Evolutionary conservation across 2,329 filamentous ascomycete species (phyloP), one percentile per base, ranked within the genome.

Genomic region (Pyricularia grisea): DNA sequence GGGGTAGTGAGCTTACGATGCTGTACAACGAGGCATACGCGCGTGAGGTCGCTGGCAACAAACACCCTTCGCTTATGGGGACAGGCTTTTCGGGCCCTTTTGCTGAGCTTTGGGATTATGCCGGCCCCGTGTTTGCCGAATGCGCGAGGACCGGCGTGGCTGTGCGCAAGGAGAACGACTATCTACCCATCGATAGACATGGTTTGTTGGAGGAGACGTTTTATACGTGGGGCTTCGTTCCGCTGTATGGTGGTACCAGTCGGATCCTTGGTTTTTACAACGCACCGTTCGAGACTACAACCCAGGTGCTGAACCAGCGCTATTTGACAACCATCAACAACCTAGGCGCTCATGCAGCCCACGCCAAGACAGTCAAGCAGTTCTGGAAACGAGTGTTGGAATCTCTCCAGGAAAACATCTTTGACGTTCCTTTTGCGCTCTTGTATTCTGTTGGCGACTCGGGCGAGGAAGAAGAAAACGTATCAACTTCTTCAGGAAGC

Each of bases 21-120:
- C 83, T 90, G 3, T 90, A 90, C 76, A 90, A 90, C 69, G 87
- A 89, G 74, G 83, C 86, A 0, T 89, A 79, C 50, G 77, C 88
- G 66, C 76, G 79, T 60, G 75, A 84, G 58, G 81, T 89, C 4
- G 87, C 87, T 9, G 88, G 87, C 3, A 84, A 88, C 72, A 89
- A 89, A 70, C 87, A 90, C 71, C 87, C 87, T 0, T 75, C 75
- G 0, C 77, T 90, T 28, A 88, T 90, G 82, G 88, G 88, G 0
- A 84, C 84, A 58, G 84, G 79, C 28, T 77, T 89, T 73, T 81
- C 80, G 10, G 82, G 85, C 2, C 87, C 86, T 1, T 89, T 87
- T 82, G 76, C 81, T 0, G 87, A 90, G 72, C 71, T 76, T 1
- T 80, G 78, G 77, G 76, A 78, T 17, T 73, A 75, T 6, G 70